Percentiles rank a stretch among this genome's conserved stretches.
Evolutionary conservation across 306 rosid genomes (phyloP).

Genomic region (Cotoneaster glaucophyllus): DNA sequence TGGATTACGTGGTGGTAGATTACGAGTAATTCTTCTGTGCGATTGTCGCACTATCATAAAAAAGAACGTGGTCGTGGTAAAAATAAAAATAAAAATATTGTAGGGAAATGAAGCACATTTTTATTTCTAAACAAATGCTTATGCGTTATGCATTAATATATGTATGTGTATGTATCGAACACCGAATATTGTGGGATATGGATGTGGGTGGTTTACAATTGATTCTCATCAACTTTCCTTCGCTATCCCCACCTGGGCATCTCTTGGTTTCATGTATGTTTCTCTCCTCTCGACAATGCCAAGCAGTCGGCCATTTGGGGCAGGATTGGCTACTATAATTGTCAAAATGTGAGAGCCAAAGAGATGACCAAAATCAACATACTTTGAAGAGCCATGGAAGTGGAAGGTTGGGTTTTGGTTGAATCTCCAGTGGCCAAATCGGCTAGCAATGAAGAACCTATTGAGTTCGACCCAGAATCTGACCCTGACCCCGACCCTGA

Average conservation of each 20-base stretch:
- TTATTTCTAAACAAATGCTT: constrained; percentile 27
- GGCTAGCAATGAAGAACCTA: constrained; percentile 55
- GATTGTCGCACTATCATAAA: neutral
- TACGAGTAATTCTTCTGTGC: neutral
- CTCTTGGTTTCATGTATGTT: neutral
- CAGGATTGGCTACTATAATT: constrained; percentile 11
- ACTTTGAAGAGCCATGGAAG: constrained; percentile 5
- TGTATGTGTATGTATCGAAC: neutral
- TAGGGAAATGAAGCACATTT: neutral
- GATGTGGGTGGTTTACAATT: constrained; percentile 19
- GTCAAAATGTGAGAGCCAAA: constrained; percentile 25
- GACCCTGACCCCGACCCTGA: constrained; percentile 11
- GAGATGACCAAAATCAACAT: constrained; percentile 22
- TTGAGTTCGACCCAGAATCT: constrained; percentile 20
- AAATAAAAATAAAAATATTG: neutral
- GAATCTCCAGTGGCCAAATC: constrained; percentile 58
- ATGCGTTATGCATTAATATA: neutral
- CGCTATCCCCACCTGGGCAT: neutral
- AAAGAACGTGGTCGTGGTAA: neutral
- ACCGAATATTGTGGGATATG: constrained; percentile 4
- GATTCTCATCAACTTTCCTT: neutral
- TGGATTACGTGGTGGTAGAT: neutral
- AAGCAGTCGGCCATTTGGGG: neutral
- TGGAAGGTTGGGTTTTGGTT: neutral
- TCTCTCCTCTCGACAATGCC: neutral